Base-by-base conservation (phyloP, 805 yeast genomes). In the Teunomyces kruisii region DNA sequence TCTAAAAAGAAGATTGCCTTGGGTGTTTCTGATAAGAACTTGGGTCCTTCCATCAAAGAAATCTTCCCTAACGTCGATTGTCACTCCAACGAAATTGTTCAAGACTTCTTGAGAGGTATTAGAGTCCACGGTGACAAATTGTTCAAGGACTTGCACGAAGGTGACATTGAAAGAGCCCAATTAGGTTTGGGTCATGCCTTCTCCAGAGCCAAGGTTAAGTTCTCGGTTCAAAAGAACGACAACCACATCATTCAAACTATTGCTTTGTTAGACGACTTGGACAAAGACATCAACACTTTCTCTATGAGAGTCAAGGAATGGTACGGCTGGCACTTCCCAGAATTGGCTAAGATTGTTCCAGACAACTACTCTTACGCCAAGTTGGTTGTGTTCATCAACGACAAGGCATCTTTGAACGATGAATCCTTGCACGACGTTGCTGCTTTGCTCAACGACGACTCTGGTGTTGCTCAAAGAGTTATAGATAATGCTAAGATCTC, bases 291-390 rank as follows among this genome's bases (percentile, higher is more conserved):
- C 71, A 94, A 94, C 78, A 91, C 97, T 49, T 94, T 88, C 68
- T 85, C 97, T 48, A 90, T 90, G 97, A 84, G 97, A 73, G 94
- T 87, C 55, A 88, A 90, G 76, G 97, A 90, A 74, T 90, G 97
- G 97, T 90, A 90, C 74, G 96, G 96, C 60, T 90, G 97, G 97
- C 97, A 90, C 68, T 90, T 94, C 84, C 97, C 97, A 48, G 97
- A 90, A 75, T 81, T 90, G 73, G 94, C 95, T 59, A 88, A 86
- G 73, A 80, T 91, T 60, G 95, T 88, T 43, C 82, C 88, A 56
- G 97, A 91, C 71, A 90, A 89, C 78, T 87, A 86, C 75, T 74
- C 78, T 52, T 91, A 79, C 69, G 96, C 97, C 56, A 82, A 79
- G 67, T 79, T 92, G 52, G 88, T 89, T 50, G 72, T 89, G 51